Evolutionary conservation across 441 rosid species (phyloP).

Genomic region (Gossypium schwendimanii): DNA sequence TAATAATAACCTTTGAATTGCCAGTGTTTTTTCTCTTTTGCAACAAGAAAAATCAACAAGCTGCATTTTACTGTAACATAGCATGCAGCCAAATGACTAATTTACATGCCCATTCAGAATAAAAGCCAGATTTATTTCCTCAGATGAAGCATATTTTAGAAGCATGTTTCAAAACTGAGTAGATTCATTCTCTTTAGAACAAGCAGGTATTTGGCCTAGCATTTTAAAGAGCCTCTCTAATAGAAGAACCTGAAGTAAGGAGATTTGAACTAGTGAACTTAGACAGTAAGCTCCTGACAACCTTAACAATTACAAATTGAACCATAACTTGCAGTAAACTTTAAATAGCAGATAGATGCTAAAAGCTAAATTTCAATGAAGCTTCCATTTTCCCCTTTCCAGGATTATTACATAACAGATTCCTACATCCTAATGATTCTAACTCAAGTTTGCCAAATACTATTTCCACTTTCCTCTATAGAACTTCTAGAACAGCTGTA

Average conservation of each 20-base stretch:
- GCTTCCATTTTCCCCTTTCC: neutral
- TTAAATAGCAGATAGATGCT: neutral
- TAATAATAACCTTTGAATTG: neutral
- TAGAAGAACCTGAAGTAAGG: neutral
- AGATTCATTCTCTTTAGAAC: neutral
- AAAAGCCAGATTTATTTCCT: neutral
- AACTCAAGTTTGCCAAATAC: neutral
- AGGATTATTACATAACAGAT: neutral
- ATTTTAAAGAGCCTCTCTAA: neutral
- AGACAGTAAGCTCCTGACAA: neutral
- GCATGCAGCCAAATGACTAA: neutral
- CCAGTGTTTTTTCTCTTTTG: neutral
- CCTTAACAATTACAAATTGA: constrained; percentile 1
- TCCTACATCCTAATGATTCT: neutral
- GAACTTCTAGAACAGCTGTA: neutral
- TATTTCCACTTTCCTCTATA: constrained; percentile 4
- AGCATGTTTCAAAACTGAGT: neutral
- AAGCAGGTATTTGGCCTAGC: neutral
- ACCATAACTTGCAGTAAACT: neutral
- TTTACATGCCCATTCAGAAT: neutral
- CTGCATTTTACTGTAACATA: neutral
- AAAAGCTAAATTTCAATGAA: neutral
- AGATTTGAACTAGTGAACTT: neutral
- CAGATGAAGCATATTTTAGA: neutral
- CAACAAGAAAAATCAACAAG: neutral